These are phyloP conservation scores for Tulasnella sp. DNA, from an alignment of 768 basidiomycete species.

Conservation along the genomic window DNA sequence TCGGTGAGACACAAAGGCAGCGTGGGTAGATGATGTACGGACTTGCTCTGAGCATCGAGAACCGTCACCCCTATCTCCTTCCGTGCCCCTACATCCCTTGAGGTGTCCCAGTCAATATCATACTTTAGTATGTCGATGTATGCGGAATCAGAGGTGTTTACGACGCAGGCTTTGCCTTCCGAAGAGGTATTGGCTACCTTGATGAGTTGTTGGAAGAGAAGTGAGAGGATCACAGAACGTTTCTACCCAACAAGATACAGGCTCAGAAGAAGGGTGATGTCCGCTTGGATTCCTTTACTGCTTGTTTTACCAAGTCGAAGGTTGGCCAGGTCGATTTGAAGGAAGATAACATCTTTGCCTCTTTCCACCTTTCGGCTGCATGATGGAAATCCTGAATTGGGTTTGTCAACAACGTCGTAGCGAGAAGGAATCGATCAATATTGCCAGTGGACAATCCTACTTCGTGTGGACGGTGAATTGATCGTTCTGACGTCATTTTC, in stretches of 20 bases:
- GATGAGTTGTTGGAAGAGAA: slow-evolving; percentile 5
- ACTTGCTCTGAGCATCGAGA: slow-evolving; percentile 10
- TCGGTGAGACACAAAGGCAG: not conserved
- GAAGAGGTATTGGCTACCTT: slow-evolving; percentile 5
- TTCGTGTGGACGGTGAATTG: no score
- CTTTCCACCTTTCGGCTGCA: slow-evolving; percentile 11
- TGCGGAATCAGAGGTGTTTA: not conserved
- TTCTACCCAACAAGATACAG: no score
- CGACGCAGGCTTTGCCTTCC: slow-evolving; percentile 14
- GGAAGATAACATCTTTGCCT: slow-evolving; percentile 14
- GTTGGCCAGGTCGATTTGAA: slow-evolving; percentile 18
- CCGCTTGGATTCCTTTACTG: slow-evolving; percentile 18
- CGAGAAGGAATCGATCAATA: no score
- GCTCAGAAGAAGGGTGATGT: not conserved
- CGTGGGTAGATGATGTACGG: not conserved
- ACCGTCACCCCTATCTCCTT: not conserved
- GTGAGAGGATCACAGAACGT: slow-evolving; percentile 11
- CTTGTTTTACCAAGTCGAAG: slow-evolving; percentile 7
- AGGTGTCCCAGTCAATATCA: not conserved
- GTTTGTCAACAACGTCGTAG: no score
- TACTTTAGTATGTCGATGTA: not conserved
- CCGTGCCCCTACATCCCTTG: not conserved
- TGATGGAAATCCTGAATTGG: no score
- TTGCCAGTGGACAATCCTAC: no score
- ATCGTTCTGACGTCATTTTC: no score